phyloP scores from a whole-genome alignment of 352 stramenopile species.

The Phytophthora idaei region DNA sequence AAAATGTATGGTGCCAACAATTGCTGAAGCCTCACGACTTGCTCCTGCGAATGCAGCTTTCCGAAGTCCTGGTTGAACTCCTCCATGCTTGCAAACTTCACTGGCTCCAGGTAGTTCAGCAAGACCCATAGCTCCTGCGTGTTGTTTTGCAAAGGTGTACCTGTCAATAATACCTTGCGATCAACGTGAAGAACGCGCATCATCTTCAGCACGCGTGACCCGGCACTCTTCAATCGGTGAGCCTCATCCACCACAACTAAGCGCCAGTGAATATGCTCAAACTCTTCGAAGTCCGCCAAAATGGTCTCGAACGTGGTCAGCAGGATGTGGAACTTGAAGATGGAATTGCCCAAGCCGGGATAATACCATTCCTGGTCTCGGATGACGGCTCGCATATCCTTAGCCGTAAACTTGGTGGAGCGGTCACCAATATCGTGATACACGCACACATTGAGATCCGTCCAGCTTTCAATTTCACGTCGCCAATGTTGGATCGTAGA shows the following conservation, averaged over 20 bases:
- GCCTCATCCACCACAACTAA: conserved; percentile 86
- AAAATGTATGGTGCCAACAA: conserved; percentile 95
- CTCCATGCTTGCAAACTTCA: conserved; percentile 91
- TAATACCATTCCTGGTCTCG: conserved; percentile 91
- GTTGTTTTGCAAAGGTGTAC: conserved; percentile 97
- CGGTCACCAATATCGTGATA: conserved; percentile 96
- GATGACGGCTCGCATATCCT: conserved; percentile 88
- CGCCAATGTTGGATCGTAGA: conserved; percentile 91
- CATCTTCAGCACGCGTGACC: conserved; percentile 87
- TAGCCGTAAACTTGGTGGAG: conserved; percentile 80
- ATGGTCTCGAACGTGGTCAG: conserved; percentile 88
- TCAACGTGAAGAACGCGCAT: conserved; percentile 87
- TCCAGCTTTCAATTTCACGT: conserved; percentile 91
- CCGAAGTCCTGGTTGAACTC: conserved; percentile 94
- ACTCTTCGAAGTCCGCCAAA: conserved; percentile 84
- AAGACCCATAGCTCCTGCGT: conserved; percentile 97
- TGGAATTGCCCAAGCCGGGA: conserved; percentile 88
- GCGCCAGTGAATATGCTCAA: conserved; percentile 87
- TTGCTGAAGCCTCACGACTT: conserved; percentile 95
- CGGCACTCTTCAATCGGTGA: conserved; percentile 79
- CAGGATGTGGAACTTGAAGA: conserved; percentile 90
- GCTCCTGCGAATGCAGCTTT: conserved; percentile 91
- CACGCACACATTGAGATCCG: conserved; percentile 98
- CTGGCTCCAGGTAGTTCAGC: conserved; percentile 96
- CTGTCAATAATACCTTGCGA: conserved; percentile 95